Percentiles rank a stretch among this genome's conserved stretches.
These are phyloP conservation scores for Solanum neorickii DNA, from an alignment of 257 asterid genomes.

Conservation along the genomic window DNA sequence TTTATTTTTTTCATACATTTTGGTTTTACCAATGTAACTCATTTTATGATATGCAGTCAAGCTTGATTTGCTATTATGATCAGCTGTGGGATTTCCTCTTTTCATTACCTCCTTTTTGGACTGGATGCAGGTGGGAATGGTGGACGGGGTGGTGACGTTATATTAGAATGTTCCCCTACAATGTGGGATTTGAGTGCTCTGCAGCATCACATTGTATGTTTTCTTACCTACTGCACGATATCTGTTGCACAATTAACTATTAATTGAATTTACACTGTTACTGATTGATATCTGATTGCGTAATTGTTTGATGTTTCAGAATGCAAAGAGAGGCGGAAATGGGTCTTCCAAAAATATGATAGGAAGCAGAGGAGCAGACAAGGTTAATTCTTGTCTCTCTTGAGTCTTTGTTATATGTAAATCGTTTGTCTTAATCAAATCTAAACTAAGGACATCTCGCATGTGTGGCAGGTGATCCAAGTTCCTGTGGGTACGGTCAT, in stretches of 20 bases:
- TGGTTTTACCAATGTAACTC: not conserved
- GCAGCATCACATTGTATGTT: constrained; percentile 75
- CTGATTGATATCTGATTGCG: not conserved
- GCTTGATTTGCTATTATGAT: not conserved
- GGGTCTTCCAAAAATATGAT: constrained; percentile 83
- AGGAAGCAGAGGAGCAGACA: constrained; percentile 86
- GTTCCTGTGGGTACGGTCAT: constrained; percentile 90
- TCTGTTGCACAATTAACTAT: not conserved
- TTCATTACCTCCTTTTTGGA: not conserved
- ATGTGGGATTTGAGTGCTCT: constrained; percentile 91
- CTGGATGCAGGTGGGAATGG: constrained; percentile 72
- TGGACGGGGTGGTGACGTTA: constrained; percentile 90
- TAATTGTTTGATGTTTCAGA: constrained; percentile 26
- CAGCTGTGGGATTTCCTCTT: not conserved
- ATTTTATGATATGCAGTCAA: not conserved
- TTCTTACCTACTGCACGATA: constrained; percentile 1
- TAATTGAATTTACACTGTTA: not conserved
- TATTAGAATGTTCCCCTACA: constrained; percentile 67
- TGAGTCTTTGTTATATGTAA: not conserved
- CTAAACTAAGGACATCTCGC: not conserved
- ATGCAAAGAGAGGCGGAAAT: constrained; percentile 83
- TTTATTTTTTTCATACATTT: not conserved
- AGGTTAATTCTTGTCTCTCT: constrained; percentile 34
- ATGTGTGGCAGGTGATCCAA: constrained; percentile 46
- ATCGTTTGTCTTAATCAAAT: not conserved